phyloP scores from a whole-genome alignment of 1,139 yeast genomes.

The Yamadazyma epiphylla region DNA sequence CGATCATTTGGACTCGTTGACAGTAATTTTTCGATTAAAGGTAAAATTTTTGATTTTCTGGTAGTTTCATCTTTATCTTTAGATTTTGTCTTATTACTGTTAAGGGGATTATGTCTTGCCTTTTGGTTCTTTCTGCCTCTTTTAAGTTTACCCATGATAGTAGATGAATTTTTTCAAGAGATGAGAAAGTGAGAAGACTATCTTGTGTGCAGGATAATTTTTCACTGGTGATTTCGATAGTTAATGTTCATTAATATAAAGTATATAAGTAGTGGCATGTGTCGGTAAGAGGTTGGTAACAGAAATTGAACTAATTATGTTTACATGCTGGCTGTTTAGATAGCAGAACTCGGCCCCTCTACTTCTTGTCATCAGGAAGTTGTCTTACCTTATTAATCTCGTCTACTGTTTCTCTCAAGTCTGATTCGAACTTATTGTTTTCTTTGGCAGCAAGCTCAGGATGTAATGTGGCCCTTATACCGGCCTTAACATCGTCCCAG shows the following conservation, averaged over 20 bases:
- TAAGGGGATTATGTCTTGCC: slow-evolving; percentile 50
- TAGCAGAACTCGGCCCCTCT: too few relatives aligned
- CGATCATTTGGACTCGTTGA: slow-evolving; percentile 69
- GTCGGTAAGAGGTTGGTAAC: too few relatives aligned
- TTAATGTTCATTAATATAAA: too few relatives aligned
- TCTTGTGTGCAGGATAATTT: too few relatives aligned
- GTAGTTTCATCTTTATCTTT: slow-evolving; percentile 44
- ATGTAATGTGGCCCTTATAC: slow-evolving; percentile 19
- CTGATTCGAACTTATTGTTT: slow-evolving; percentile 5
- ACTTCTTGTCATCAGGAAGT: too few relatives aligned
- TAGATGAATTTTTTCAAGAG: slow-evolving; percentile 2
- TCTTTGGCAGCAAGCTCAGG: slow-evolving; percentile 15
- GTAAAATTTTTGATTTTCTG: slow-evolving; percentile 57
- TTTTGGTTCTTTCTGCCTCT: slow-evolving; percentile 61
- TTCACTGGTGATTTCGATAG: too few relatives aligned
- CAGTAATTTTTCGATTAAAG: slow-evolving; percentile 62
- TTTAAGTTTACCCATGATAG: slow-evolving; percentile 69
- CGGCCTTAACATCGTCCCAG: slow-evolving; percentile 35
- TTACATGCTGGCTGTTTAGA: too few relatives aligned
- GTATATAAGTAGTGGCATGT: too few relatives aligned
- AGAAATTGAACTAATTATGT: too few relatives aligned
- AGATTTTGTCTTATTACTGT: slow-evolving; percentile 19
- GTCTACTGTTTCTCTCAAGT: slow-evolving; percentile 4
- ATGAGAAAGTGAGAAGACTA: slow-evolving; percentile 3
- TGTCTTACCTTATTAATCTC: slow-evolving; percentile 1